A percentile compares a stretch with the other conserved stretches of the same genome.
phyloP scores from a whole-genome alignment of 2,329 filamentous ascomycete species.

The Ploettnerulaceae sp. region DNA sequence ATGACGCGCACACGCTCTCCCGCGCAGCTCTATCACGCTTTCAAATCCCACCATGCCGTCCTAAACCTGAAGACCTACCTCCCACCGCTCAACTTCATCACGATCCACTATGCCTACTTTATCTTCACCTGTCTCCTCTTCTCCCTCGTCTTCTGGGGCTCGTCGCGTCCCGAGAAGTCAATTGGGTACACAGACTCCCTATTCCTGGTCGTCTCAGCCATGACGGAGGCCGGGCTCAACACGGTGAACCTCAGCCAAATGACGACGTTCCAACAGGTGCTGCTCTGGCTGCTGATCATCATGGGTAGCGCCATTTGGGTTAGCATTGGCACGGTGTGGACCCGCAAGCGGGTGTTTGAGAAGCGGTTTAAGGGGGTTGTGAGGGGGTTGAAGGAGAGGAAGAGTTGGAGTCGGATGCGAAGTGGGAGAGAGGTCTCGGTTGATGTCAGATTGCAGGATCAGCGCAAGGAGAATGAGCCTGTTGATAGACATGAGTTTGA shows the following conservation, averaged over 20 bases:
- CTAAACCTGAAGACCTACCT: slow-evolving; percentile 5
- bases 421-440: slow-evolving; percentile 8
- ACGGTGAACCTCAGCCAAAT: slow-evolving; percentile 59
- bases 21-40: neutral
- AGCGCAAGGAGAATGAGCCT: slow-evolving; percentile 4
- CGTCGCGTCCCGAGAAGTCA: slow-evolving; percentile 41
- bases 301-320: slow-evolving; percentile 64
- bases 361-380: slow-evolving; percentile 50
- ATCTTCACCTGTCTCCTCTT: slow-evolving; percentile 49
- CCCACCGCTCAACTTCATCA: slow-evolving; percentile 51
- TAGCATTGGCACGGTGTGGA: slow-evolving; percentile 57
- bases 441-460: neutral
- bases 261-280: slow-evolving; percentile 63
- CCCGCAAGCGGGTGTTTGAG: slow-evolving; percentile 41
- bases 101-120: slow-evolving; percentile 65
- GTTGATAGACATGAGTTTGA: slow-evolving; percentile 15
- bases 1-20: neutral
- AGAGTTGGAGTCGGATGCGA: slow-evolving; percentile 9
- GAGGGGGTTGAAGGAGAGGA: slow-evolving; percentile 36
- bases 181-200: neutral
- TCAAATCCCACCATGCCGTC: neutral
- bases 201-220: slow-evolving; percentile 62
- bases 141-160: slow-evolving; percentile 57
- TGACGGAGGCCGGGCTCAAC: slow-evolving; percentile 64
- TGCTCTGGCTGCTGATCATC: slow-evolving; percentile 61